phyloP scores from a whole-genome alignment of 441 rosid species.

The Hura crepitans region DNA sequence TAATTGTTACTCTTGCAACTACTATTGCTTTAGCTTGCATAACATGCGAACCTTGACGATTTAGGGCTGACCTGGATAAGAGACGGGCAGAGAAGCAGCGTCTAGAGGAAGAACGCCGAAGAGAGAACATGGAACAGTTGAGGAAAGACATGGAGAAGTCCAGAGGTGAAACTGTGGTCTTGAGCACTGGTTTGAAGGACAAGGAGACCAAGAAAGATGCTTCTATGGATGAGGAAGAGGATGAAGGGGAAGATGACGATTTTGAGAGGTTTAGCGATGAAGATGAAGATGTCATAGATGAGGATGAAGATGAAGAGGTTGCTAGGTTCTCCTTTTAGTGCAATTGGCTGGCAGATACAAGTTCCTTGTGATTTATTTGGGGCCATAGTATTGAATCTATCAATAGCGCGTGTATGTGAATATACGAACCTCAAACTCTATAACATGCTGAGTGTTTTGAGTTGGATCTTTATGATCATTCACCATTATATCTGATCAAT shows the following conservation, averaged over 20 bases:
- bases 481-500: no score
- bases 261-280: conserved; percentile 36
- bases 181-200: conserved; percentile 75
- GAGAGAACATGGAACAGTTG: conserved; percentile 64
- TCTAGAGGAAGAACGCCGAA: conserved; percentile 65
- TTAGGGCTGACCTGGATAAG: conserved; percentile 85
- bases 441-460: no score
- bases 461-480: no score
- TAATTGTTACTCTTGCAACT: not conserved
- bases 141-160: conserved; percentile 85
- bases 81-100: conserved; percentile 74
- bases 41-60: not conserved
- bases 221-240: conserved; percentile 47
- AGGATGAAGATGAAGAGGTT: conserved; percentile 75
- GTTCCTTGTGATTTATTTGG: not conserved
- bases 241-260: conserved; percentile 28
- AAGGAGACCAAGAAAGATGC: conserved; percentile 27
- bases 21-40: not conserved
- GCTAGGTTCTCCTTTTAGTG: conserved; percentile 40
- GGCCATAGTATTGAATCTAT: no score
- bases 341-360: not conserved
- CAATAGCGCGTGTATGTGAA: no score
- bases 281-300: conserved; percentile 53
- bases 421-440: no score
- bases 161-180: conserved; percentile 70